Conservation (phyloP, 2,329 filamentous ascomycete species). For the Metarhizium rileyi region DNA sequence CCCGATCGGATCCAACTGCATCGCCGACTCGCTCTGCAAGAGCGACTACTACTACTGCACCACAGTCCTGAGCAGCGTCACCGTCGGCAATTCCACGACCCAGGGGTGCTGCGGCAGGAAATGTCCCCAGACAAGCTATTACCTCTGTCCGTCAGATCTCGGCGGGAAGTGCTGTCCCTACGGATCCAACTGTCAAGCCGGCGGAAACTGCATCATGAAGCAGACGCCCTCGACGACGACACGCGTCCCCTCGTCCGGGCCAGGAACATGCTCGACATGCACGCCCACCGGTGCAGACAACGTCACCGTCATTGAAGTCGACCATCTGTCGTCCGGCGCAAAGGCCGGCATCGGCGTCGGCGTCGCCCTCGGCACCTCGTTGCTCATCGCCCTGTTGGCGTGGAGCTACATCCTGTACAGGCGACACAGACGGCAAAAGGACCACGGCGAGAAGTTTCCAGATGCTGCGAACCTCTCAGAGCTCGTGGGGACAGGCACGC, state of each 20-base stretch:
- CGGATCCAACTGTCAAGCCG: slow-evolving; percentile 30
- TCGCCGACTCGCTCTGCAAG: slow-evolving; percentile 24
- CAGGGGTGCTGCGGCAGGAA: slow-evolving; percentile 29
- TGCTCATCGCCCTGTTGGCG: slow-evolving; percentile 31
- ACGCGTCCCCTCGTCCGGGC: background rate
- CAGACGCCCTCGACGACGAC: slow-evolving; percentile 15
- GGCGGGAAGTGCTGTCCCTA: slow-evolving; percentile 42
- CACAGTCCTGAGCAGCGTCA: slow-evolving; percentile 12
- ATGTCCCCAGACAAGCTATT: slow-evolving; percentile 32
- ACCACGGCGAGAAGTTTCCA: background rate
- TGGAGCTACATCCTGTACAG: slow-evolving; percentile 38
- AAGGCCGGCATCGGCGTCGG: slow-evolving; percentile 49
- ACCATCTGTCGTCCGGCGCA: slow-evolving; percentile 35
- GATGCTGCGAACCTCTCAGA: background rate
- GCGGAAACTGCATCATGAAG: slow-evolving; percentile 25
- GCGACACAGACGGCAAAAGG: slow-evolving; percentile 18
- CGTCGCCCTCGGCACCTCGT: slow-evolving; percentile 32
- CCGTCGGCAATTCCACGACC: slow-evolving; percentile 17
- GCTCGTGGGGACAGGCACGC: background rate
- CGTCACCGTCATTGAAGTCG: slow-evolving; percentile 18
- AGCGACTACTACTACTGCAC: slow-evolving; percentile 25
- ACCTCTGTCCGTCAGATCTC: slow-evolving; percentile 31
- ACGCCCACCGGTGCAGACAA: slow-evolving; percentile 32
- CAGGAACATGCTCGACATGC: background rate
- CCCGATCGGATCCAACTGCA: slow-evolving; percentile 31